Evolutionary conservation across 306 rosid species (phyloP), one percentile per base, ranked within the genome.

Genomic region (Dryas octopetala): DNA sequence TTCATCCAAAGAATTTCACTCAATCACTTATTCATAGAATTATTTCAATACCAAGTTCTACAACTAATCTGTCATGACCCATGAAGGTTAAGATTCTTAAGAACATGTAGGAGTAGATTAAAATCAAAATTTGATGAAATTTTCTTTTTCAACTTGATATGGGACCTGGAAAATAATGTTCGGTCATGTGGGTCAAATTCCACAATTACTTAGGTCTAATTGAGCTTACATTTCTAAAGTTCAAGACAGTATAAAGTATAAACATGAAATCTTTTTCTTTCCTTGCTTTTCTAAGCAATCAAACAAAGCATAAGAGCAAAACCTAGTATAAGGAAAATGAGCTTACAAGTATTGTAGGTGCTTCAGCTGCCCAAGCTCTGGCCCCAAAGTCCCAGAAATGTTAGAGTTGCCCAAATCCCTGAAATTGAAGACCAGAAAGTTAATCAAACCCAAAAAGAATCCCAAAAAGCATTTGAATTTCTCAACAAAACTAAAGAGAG

Each of bases 361-460:
- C 60, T 86, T 84, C 66, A 96, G 86, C 78, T 89, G 84, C 69
- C 93, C 93, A 79, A 92, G 85, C 74, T 96, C 99, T 52, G 98
- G 77, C 82, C 98, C 98, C 78, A 96, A 73, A 77, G 84, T 84
- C 70, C 99, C 99, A 76, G 99, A 89, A 83, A 96, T 58, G 70
- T 88, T 90, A 64, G 96, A 79, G 82, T 90, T 92, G 8, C 99
- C 99, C 89, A 95, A 85, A 83, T 95, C 99, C 83, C 98, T 95
- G 91, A 88, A 87, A 85, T 66, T 67, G 49, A 85, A 83, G 13
- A 68, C 49, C 68, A 64, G 11, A 71, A 19, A 32, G 53, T 50
- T 45, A 51, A 65, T 68, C 11, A 64, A 44, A 65, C 46, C 50
- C 46, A 7, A 28, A 49, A 51, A 68, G 41, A 13, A 40, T 11